Evolutionary conservation across 192 early-diverging fungal genomes (phyloP), one percentile per base, ranked within the genome.

Genomic region (Podila minutissima): DNA sequence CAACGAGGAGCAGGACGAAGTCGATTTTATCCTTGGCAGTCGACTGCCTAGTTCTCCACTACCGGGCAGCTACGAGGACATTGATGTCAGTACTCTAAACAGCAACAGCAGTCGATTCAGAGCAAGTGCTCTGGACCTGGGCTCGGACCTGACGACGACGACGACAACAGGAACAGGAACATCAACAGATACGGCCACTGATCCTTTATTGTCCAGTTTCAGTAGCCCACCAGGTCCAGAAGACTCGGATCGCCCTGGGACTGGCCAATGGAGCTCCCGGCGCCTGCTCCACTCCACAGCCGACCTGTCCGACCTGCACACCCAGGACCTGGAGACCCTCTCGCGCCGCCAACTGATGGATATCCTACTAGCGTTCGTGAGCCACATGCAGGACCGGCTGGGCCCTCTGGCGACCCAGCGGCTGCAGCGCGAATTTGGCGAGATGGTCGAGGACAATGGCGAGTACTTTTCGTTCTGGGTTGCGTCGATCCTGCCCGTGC

Each of bases 391-490:
- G 59, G 74, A 64, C 38, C 73, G 78, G 10, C 71, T 59, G 5
- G 66, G 71, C 38, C 85, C 67, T 2, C 78, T 64, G 84, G 69
- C 64, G 24, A 75, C 71, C 37, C 83, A 76, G 66, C 75, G 82
- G 26, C 61, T 87, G 19, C 63, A 75, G 31, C 69, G 84, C 4
- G 69, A 77, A 32, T 84, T 74, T 50, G 83, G 84, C 7, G 81
- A 84, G n/a, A 83, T 77, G 67, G 49, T 73, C 22, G 84, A 84
- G 22, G 83, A 83, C 59, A 71, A 82, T 35, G 73, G 86, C 6
- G 68, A 69, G 6, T 62, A 57, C 31, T 84, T 88, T 41, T 83
- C 77, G 9, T 90, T 82, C 69, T 90, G 89, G 88, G 64, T 88
- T 0, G 86, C 84, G 32, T 82, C 85, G 5, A 82, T 89, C 49